These are phyloP conservation scores for Scleroderma citrinum DNA, from an alignment of 768 basidiomycete species.

Conservation along the genomic window DNA sequence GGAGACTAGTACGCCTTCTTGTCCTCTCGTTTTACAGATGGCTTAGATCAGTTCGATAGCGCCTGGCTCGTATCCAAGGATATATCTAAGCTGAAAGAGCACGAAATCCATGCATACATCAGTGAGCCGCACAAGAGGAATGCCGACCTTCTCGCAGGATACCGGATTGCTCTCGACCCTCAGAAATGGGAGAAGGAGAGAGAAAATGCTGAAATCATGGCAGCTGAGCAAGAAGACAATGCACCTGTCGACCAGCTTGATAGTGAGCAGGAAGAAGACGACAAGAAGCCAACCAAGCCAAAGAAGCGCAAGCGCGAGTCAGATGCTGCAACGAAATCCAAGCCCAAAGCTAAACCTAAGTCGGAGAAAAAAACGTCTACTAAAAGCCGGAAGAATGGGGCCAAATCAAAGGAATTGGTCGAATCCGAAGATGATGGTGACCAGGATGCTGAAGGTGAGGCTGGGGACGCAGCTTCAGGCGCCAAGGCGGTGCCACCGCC, in stretches of 20 bases:
- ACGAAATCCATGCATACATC: slow-evolving; percentile 84
- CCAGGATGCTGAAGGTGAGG: slow-evolving; percentile 42
- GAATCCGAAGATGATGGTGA: slow-evolving; percentile 63
- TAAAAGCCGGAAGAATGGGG: slow-evolving; percentile 49
- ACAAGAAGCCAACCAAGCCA: slow-evolving; percentile 39
- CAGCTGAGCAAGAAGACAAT: slow-evolving; percentile 47
- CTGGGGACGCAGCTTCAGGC: slow-evolving; percentile 40
- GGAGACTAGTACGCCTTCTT: slow-evolving; percentile 79
- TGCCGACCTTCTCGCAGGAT: slow-evolving; percentile 70
- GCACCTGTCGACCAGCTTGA: slow-evolving; percentile 65
- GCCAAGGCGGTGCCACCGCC: slow-evolving; percentile 57
- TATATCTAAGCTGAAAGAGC: slow-evolving; percentile 66
- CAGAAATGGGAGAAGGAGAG: slow-evolving; percentile 54
- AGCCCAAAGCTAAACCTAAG: slow-evolving; percentile 44
- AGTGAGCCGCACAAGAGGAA: slow-evolving; percentile 70
- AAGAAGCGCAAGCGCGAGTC: slow-evolving; percentile 63
- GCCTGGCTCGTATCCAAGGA: slow-evolving; percentile 83
- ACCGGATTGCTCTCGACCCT: slow-evolving; percentile 71
- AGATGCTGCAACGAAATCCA: slow-evolving; percentile 36
- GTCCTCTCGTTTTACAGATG: slow-evolving; percentile 7
- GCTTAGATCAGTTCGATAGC: slow-evolving; percentile 36
- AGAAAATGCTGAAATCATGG: slow-evolving; percentile 26
- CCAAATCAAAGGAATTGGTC: slow-evolving; percentile 55
- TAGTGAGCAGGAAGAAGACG: slow-evolving; percentile 47
- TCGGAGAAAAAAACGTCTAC: slow-evolving; percentile 30